Base-by-base conservation (phyloP, 192 early-diverging fungal species). In the Backusella mclennaniae region DNA sequence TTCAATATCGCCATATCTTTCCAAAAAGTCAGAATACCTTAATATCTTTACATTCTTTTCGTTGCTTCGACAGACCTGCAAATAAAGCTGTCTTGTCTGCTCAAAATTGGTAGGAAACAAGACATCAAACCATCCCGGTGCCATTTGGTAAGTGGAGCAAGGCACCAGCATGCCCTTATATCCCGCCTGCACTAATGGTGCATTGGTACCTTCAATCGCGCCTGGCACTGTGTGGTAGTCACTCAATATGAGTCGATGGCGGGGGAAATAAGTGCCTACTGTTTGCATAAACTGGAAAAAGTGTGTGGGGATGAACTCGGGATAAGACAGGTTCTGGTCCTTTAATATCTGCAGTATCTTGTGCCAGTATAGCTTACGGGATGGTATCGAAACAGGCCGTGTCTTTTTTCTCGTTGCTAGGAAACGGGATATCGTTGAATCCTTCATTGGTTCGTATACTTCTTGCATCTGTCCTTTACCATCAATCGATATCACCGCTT, bases 31-130 rank as follows among this genome's bases (percentile, higher is more conserved):
- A 33, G 84, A 81, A 76, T 99, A 96, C 0, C 90, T 87, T 75
- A 94, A 35, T 0, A 95, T 85, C 71, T 85, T 86, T 42, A 87
- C 81, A 2, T 75, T 85, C 23, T 82, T 89, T 66, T 86, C 83
- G 42, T 77, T 59, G 38, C 80, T 46, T 33, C 85, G 84, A 77
- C 93, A 92, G 3, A 93, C 85, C 29, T 80, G 70, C 33, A 87
- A 82, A 82, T 99, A 97, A 81, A 98, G 86, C 29, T 90, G 87
- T 75, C 81, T 77, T 80, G 96, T 76, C 33, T 95, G 81, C 76
- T 95, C 95, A 89, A 97, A 99, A 82, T 99, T 93, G 19, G 96
- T 98, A 1, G 98, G 98, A 78, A 98, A 99, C 84, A 98, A 96
- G 56, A 98, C 96, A 81, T 99, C 97, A 86, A 98, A 99, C 89